Evolutionary conservation across 768 basidiomycete genomes (phyloP).

Genomic region (Suillus clintonianus): DNA sequence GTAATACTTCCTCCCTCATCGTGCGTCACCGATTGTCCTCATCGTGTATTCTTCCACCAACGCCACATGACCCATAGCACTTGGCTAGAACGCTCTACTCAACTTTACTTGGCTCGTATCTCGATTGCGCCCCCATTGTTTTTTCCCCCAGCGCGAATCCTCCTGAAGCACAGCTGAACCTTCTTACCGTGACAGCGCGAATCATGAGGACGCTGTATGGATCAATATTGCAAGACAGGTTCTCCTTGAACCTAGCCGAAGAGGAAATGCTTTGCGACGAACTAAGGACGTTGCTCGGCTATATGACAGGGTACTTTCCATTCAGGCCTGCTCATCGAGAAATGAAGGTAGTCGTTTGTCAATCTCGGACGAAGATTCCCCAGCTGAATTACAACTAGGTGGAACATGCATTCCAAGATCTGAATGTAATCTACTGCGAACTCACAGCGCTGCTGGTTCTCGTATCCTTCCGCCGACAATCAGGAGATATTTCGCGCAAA

Average conservation of each 20-base stretch:
- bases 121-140: slow-evolving; percentile 83
- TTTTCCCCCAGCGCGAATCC: slow-evolving; percentile 70
- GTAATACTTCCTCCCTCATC: slow-evolving; percentile 24
- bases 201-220: slow-evolving; percentile 66
- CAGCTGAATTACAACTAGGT: slow-evolving; percentile 38
- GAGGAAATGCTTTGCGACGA: slow-evolving; percentile 41
- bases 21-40: slow-evolving; percentile 21
- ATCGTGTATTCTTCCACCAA: slow-evolving; percentile 12
- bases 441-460: slow-evolving; percentile 66
- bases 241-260: slow-evolving; percentile 31
- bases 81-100: slow-evolving; percentile 77
- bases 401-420: slow-evolving; percentile 66
- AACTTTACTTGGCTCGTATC: slow-evolving; percentile 77
- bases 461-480: slow-evolving; percentile 20
- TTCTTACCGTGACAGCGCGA: slow-evolving; percentile 56
- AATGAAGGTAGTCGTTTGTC: slow-evolving; percentile 45
- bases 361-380: not conserved
- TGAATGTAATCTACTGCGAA: slow-evolving; percentile 80
- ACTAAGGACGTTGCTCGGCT: slow-evolving; percentile 60
- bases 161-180: slow-evolving; percentile 59
- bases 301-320: slow-evolving; percentile 87
- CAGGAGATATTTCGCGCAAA: slow-evolving; percentile 7
- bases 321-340: slow-evolving; percentile 59
- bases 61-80: slow-evolving; percentile 43
- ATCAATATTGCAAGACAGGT: slow-evolving; percentile 47